Base-by-base conservation (phyloP, 805 yeast genomes). In the Maudiozyma serrabonitensis region DNA sequence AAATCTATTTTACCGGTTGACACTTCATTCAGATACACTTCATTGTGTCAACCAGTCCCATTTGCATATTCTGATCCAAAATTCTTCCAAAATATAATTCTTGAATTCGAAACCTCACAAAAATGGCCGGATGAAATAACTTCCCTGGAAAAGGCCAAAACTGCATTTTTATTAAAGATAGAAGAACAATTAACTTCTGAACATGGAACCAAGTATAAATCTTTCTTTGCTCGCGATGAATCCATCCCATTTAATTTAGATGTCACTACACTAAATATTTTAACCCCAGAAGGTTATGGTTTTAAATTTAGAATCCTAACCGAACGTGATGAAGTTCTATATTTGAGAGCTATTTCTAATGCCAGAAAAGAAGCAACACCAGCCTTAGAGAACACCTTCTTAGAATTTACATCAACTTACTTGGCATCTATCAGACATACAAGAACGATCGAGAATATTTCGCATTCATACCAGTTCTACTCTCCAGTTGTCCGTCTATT, bases 51-150 rank as follows among this genome's bases (percentile, higher is more conserved):
- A 54, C 98, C 98, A 0, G 87, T 80, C 39, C 95, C 96, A 37
- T 84, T 78, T 71, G 88, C 91, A 7, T 72, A 75, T 31, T 74
- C 86, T 2, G 81, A 77, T 56, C 89, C 88, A 4, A 87, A 84
- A 60, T 86, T 84, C 61, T 80, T 87, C 72, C 87, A 84, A 57
- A 90, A 86, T 42, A 81, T 83, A 15, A 75, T 93, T 9, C 63
- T 93, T 37, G 95, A 90, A 66, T 87, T 93, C 65, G 99, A 93
- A 69, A 73, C 86, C 3, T 87, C 96, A 2, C 75, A 79, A n/a
- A 81, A 81, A 64, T 93, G 99, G 99, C 99, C 99, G 2, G 95
- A 87, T 66, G 96, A 93, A 63, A 64, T 88, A 6, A 69, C 74
- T 39, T 89, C 96, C 2, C 69, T 89, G 48, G 98, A 93, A 64